Percentiles rank a stretch among this genome's conserved stretches.
phyloP scores from a whole-genome alignment of 805 yeast genomes.

The Metschnikowia matae region DNA sequence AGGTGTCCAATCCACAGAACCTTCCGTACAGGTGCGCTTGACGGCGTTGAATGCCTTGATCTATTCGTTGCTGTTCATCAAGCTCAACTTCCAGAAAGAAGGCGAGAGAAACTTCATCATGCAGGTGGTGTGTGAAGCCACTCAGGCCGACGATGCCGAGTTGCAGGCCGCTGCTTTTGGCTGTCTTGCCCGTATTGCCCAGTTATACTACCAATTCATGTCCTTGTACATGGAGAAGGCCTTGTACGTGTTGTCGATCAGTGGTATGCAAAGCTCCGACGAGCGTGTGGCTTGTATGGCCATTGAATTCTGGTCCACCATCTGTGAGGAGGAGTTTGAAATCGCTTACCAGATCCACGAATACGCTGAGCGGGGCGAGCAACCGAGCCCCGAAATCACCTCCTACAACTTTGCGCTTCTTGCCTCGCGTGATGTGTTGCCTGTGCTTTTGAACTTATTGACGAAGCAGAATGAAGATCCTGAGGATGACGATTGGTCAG shows the following conservation, averaged over 20 bases:
- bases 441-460: slow-evolving; percentile 73
- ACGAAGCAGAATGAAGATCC: slow-evolving; percentile 90
- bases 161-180: slow-evolving; percentile 95
- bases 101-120: slow-evolving; percentile 95
- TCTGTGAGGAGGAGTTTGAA: slow-evolving; percentile 95
- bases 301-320: slow-evolving; percentile 98
- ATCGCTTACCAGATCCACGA: slow-evolving; percentile 66
- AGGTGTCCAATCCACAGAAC: slow-evolving; percentile 86
- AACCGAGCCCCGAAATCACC: slow-evolving; percentile 39
- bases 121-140: slow-evolving; percentile 99
- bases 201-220: slow-evolving; percentile 85
- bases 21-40: slow-evolving; percentile 68
- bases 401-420: slow-evolving; percentile 79
- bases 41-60: slow-evolving; percentile 92
- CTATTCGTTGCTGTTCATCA: slow-evolving; percentile 85
- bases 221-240: slow-evolving; percentile 97
- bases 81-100: slow-evolving; percentile 82
- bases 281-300: slow-evolving; percentile 96
- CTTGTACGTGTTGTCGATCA: slow-evolving; percentile 78
- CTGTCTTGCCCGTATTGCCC: slow-evolving; percentile 88
- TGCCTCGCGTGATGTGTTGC: slow-evolving; percentile 82
- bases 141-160: slow-evolving; percentile 80
- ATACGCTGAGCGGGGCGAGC: slow-evolving; percentile 34
- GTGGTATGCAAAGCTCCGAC: slow-evolving; percentile 83
- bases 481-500: slow-evolving; percentile 96